Evolutionary conservation across 108 stramenopile genomes (phyloP).

Genomic region (Schizochytrium sp.): DNA sequence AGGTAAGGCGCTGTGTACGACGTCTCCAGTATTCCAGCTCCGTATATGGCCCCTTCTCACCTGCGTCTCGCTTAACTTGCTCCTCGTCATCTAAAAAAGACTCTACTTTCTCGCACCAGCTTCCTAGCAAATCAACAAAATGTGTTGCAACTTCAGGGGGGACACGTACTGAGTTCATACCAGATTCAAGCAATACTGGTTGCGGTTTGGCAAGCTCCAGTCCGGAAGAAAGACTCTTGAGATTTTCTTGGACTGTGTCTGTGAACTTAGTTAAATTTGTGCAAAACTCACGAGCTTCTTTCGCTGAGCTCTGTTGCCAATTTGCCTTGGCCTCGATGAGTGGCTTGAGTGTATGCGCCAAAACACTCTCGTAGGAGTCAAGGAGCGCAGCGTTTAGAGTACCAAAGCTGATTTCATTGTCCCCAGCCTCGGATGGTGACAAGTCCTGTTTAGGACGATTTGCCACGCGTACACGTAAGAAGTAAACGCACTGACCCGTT

Average conservation of each 20-base stretch:
- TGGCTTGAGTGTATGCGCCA: background rate
- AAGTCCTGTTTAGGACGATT: background rate
- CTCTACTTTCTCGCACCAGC: conserved; percentile 51
- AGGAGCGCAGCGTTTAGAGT: conserved; percentile 36
- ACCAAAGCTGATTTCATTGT: conserved; percentile 44
- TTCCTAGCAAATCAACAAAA: conserved; percentile 32
- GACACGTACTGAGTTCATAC: background rate
- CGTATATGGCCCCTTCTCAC: conserved; percentile 74
- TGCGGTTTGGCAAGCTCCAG: conserved; percentile 55
- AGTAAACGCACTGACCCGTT: conserved; percentile 33
- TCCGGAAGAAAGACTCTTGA: conserved; percentile 8
- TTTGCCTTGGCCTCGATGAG: conserved; percentile 37
- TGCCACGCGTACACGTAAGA: conserved; percentile 21
- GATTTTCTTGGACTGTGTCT: conserved; percentile 37
- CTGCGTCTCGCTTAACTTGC: conserved; percentile 24
- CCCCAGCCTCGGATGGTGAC: background rate
- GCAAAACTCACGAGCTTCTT: conserved; percentile 50
- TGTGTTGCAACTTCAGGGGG: background rate
- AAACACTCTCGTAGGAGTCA: conserved; percentile 46
- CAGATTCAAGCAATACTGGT: background rate
- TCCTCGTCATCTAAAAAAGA: conserved; percentile 41
- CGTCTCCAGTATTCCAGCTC: conserved; percentile 77
- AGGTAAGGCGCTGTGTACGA: conserved; percentile 74
- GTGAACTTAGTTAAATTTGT: conserved; percentile 4
- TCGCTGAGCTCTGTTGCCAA: background rate